A percentile compares a stretch with the other conserved stretches of the same genome.
Evolutionary conservation across 352 stramenopile species (phyloP).

Genomic region (Globisporangium splendens): DNA sequence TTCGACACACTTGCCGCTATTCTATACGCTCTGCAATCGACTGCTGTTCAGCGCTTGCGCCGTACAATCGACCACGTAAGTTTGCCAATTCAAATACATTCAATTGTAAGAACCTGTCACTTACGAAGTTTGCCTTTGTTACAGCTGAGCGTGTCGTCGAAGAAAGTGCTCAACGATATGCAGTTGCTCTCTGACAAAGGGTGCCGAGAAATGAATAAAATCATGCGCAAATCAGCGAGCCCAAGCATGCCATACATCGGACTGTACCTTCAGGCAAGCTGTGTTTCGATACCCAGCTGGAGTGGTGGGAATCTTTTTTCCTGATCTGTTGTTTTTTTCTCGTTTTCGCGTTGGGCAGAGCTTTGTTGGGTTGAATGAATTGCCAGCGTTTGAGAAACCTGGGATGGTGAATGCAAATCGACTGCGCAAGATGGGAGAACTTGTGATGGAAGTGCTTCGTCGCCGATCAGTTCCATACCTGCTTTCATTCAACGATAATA

Average conservation of each 20-base stretch:
- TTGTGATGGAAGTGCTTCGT: constrained; percentile 77
- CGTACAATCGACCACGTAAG: constrained; percentile 74
- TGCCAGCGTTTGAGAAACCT: constrained; percentile 67
- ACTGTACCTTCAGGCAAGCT: constrained; percentile 76
- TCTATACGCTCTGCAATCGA: constrained; percentile 83
- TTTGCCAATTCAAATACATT: background rate
- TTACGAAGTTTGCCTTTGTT: constrained; percentile 2
- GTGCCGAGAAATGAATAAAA: constrained; percentile 80
- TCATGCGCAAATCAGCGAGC: constrained; percentile 72
- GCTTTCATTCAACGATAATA: constrained; percentile 46
- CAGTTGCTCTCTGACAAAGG: constrained; percentile 77
- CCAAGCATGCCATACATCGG: constrained; percentile 87
- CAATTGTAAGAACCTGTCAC: background rate
- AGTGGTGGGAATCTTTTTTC: background rate
- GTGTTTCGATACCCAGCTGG: too few species aligned
- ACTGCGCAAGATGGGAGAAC: constrained; percentile 63
- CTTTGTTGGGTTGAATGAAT: constrained; percentile 77
- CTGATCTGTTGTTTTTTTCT: background rate
- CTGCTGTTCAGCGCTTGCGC: constrained; percentile 76
- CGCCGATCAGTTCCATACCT: constrained; percentile 68
- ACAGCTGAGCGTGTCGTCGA: constrained; percentile 53
- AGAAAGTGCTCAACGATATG: constrained; percentile 78
- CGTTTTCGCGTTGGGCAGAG: constrained; percentile 27
- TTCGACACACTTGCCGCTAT: constrained; percentile 83
- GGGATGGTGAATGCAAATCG: constrained; percentile 70